Conservation (phyloP, 306 rosid genomes). For the Cicer chorassanicum region DNA sequence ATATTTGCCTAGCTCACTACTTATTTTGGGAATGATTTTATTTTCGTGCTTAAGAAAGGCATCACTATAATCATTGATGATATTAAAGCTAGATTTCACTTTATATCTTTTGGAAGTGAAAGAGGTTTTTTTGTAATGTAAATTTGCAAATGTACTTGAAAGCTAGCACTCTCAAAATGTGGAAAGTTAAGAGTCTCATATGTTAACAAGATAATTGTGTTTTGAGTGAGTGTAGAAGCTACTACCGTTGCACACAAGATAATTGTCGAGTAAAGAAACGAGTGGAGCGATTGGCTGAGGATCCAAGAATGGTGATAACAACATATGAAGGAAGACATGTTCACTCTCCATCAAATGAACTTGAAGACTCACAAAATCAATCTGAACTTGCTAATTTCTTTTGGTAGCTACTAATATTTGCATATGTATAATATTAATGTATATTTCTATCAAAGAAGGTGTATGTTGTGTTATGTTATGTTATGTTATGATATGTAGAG, state of each 20-base stretch:
- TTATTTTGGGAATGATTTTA: background rate
- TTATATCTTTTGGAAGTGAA: background rate
- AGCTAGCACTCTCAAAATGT: too few species aligned
- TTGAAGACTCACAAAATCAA: conserved; percentile 70
- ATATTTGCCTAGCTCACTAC: background rate
- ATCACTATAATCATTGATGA: background rate
- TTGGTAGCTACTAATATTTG: conserved; percentile 56
- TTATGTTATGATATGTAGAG: background rate
- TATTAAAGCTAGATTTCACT: conserved; percentile 19
- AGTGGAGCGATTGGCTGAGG: conserved; percentile 88
- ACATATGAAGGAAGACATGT: conserved; percentile 95
- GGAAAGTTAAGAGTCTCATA: background rate
- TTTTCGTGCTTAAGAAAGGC: conserved; percentile 2
- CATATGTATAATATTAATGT: background rate
- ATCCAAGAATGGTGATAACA: conserved; percentile 99
- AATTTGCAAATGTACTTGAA: background rate
- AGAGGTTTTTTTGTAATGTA: conserved; percentile 1
- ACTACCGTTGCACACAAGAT: conserved; percentile 93
- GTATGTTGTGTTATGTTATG: background rate
- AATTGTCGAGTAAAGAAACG: conserved; percentile 94
- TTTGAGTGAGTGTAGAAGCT: conserved; percentile 62
- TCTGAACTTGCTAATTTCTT: conserved; percentile 76
- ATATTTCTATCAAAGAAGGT: background rate
- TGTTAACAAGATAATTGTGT: background rate
- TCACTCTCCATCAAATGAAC: conserved; percentile 86